Base-by-base conservation (phyloP, 208 protist species). In the Wallacemonas rigidus region DNA sequence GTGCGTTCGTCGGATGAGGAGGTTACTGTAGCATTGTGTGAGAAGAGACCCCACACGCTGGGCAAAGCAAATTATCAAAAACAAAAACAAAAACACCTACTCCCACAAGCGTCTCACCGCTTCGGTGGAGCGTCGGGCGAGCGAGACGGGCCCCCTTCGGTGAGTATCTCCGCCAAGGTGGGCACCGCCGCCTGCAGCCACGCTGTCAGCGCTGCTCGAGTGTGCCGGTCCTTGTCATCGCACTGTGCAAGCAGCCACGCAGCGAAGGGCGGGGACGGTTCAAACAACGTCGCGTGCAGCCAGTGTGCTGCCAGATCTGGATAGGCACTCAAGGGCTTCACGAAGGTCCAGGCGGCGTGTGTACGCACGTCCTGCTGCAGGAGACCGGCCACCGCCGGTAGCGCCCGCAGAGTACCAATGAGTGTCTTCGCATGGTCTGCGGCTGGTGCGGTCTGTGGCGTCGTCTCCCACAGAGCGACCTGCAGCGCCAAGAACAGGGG, bases 161-260 rank as follows among this genome's bases (percentile, higher is more conserved):
- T 26, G 26, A 26, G 26, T 26, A 26, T 26, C 26, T 26, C 26
- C 26, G 26, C 26, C 26, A 26, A 26, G 26, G 26, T 26, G 26
- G 26, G n/a, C n/a, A 44, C n/a, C 39, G 41, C 43, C n/a, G 60
- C 43, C 7, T 8, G 3, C 0, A 65, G 41, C 60, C 60, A 65
- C 5, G 9, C 26, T 7, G 41, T 7, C n/a, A 65, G n/a, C 2
- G 60, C 60, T 3, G 41, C 38, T 6, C 60, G 60, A 9, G n/a
- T 35, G 43, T 74, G 43, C 1, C n/a, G 17, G 54, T 86, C 72
- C 2, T 45, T 74, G 57, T 60, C 71, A 15, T 72, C 47, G 2
- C 81, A 41, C 2, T 67, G 69, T 35, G 71, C 69, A 36, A 75
- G 71, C 8, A 83, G n/a, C 85, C 85, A 90, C 17, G 69, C 11